Percentiles rank a stretch among this genome's conserved stretches.
Evolutionary conservation across 2,329 filamentous ascomycete species (phyloP).

Genomic region (Didymella glomerata): DNA sequence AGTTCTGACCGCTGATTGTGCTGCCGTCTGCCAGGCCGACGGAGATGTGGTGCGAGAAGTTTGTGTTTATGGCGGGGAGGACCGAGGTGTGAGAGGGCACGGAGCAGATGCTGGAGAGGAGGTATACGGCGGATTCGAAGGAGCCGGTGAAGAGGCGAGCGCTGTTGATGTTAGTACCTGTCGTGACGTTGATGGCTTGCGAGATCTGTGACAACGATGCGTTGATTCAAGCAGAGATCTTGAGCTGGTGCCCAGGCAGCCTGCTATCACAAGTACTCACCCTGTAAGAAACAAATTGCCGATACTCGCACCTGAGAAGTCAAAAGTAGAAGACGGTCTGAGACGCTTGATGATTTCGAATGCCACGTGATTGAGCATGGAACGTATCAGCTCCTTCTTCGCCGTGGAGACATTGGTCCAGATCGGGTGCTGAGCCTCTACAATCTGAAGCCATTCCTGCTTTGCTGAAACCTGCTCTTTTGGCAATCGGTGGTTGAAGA

Average conservation of each 20-base stretch:
- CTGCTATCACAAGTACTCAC: constrained; percentile 43
- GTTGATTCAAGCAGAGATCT: background rate
- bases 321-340: constrained; percentile 57
- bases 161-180: constrained; percentile 55
- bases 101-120: constrained; percentile 85
- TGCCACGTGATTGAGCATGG: constrained; percentile 60
- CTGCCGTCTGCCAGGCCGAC: constrained; percentile 79
- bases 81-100: constrained; percentile 80
- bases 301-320: constrained; percentile 60
- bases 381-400: constrained; percentile 62
- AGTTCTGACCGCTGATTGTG: constrained; percentile 88
- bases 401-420: constrained; percentile 68
- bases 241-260: background rate
- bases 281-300: constrained; percentile 62
- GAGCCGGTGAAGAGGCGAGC: constrained; percentile 90
- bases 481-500: constrained; percentile 89
- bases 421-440: constrained; percentile 80
- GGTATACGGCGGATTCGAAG: constrained; percentile 91
- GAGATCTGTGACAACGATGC: background rate
- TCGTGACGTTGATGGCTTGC: background rate
- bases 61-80: constrained; percentile 90
- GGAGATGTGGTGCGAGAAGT: constrained; percentile 94
- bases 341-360: constrained; percentile 59
- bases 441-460: constrained; percentile 85
- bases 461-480: constrained; percentile 68